phyloP scores from a whole-genome alignment of 2,329 filamentous ascomycete genomes.

The Seiridium cupressi region DNA sequence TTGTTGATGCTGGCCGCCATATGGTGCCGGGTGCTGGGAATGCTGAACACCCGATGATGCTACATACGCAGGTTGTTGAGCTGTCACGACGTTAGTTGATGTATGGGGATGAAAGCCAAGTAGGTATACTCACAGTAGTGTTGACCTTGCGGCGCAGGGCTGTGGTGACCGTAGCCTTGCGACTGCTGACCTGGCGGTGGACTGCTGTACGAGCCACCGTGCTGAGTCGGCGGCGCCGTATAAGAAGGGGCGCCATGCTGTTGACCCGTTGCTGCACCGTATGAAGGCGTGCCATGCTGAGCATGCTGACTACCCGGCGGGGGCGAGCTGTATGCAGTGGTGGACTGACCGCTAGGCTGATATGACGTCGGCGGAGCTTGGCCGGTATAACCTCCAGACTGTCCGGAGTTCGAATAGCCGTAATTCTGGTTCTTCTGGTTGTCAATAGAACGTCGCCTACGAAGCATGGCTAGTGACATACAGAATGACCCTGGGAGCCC shows the following conservation, averaged over 20 bases:
- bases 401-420: conserved; percentile 59
- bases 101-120: not conserved
- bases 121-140: conserved; percentile 23
- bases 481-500: conserved; percentile 37
- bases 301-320: conserved; percentile 20
- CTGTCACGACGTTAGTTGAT: conserved; percentile 14
- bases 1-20: conserved; percentile 24
- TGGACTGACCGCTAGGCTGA: conserved; percentile 36
- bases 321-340: conserved; percentile 27
- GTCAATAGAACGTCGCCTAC: conserved; percentile 18
- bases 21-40: conserved; percentile 19
- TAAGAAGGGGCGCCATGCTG: conserved; percentile 26
- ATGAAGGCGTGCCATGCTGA: conserved; percentile 18
- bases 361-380: conserved; percentile 63
- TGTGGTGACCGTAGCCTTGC: conserved; percentile 24
- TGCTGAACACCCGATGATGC: conserved; percentile 16
- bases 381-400: conserved; percentile 58
- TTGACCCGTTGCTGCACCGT: conserved; percentile 20
- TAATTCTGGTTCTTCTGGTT: conserved; percentile 51
- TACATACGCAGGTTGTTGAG: conserved; percentile 28
- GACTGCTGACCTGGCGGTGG: conserved; percentile 17
- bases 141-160: conserved; percentile 24
- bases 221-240: conserved; percentile 25
- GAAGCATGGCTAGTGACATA: conserved; percentile 22
- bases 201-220: conserved; percentile 18